Evolutionary conservation across 495 filamentous ascomycete species (phyloP).

Genomic region (Tuber magnatum): DNA sequence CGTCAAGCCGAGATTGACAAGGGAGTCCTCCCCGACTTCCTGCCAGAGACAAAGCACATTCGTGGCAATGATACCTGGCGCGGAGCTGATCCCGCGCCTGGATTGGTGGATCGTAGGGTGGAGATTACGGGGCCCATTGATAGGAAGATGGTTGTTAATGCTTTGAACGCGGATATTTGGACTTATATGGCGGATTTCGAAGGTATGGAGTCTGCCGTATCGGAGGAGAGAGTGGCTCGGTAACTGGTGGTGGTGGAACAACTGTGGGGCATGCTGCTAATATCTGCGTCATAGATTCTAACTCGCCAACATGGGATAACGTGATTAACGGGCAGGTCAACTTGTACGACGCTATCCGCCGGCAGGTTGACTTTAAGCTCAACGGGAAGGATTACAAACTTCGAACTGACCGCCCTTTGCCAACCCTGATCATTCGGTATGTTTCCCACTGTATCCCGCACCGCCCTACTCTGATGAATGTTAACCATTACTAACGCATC

Average conservation of each 20-base stretch:
- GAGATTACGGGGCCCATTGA: slow-evolving; percentile 98
- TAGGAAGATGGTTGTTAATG: slow-evolving; percentile 99
- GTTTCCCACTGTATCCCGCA: background rate
- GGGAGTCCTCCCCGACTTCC: slow-evolving; percentile 85
- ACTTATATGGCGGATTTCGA: slow-evolving; percentile 99
- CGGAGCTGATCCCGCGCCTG: slow-evolving; percentile 86
- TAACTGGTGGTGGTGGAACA: background rate
- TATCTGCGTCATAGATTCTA: slow-evolving; percentile 64
- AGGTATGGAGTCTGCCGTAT: slow-evolving; percentile 49
- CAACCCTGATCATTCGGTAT: slow-evolving; percentile 71
- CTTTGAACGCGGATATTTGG: slow-evolving; percentile 93
- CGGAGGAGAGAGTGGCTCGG: background rate
- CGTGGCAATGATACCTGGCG: slow-evolving; percentile 91
- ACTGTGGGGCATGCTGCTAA: background rate
- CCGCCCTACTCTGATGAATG: background rate
- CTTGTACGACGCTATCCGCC: slow-evolving; percentile 92
- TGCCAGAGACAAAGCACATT: slow-evolving; percentile 92
- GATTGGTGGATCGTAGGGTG: slow-evolving; percentile 87
- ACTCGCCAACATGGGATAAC: slow-evolving; percentile 97
- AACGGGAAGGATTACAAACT: slow-evolving; percentile 96
- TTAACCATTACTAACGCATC: slow-evolving; percentile 1
- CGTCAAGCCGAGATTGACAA: slow-evolving; percentile 94
- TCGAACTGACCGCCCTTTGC: slow-evolving; percentile 70
- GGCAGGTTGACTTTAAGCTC: slow-evolving; percentile 93
- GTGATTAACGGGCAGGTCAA: slow-evolving; percentile 99